Percentiles rank a stretch among this genome's conserved stretches.
Evolutionary conservation across 768 basidiomycete species (phyloP).

Genomic region (Lentinula sp.): DNA sequence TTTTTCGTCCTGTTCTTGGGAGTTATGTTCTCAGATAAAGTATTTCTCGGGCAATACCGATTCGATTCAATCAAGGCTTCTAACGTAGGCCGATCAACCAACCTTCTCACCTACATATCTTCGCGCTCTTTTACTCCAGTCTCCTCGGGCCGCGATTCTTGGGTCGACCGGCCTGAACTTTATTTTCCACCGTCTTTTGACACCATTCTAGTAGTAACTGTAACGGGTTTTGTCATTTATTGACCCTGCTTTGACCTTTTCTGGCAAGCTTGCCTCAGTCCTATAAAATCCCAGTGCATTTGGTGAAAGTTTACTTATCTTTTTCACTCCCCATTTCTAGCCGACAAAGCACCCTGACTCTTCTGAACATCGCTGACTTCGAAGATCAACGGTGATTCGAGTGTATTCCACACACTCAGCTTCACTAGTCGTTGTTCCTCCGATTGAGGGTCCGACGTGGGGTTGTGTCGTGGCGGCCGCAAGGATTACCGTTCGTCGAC

Average conservation of each 20-base stretch:
- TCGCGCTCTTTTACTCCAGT: too few relatives aligned
- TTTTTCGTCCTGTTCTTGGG: neutral
- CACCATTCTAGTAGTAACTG: too few relatives aligned
- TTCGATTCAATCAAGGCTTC: neutral
- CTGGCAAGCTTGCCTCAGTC: neutral
- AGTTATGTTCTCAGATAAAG: neutral
- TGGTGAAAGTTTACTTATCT: neutral
- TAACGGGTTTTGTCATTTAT: too few relatives aligned
- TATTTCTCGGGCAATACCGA: neutral
- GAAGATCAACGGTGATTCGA: neutral
- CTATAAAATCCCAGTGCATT: neutral
- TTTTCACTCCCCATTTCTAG: neutral
- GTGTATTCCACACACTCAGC: conserved; percentile 3
- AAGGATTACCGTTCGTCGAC: conserved; percentile 5
- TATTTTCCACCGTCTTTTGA: neutral
- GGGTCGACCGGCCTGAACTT: neutral
- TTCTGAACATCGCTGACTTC: neutral
- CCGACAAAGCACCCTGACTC: neutral
- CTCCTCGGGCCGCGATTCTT: neutral
- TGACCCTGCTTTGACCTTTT: neutral
- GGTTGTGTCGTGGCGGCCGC: conserved; percentile 5
- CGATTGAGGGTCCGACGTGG: neutral
- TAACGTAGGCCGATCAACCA: neutral
- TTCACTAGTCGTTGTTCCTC: neutral
- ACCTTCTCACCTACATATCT: neutral